Base-by-base conservation (phyloP, 768 basidiomycete genomes). In the Chalciporus piperatus region DNA sequence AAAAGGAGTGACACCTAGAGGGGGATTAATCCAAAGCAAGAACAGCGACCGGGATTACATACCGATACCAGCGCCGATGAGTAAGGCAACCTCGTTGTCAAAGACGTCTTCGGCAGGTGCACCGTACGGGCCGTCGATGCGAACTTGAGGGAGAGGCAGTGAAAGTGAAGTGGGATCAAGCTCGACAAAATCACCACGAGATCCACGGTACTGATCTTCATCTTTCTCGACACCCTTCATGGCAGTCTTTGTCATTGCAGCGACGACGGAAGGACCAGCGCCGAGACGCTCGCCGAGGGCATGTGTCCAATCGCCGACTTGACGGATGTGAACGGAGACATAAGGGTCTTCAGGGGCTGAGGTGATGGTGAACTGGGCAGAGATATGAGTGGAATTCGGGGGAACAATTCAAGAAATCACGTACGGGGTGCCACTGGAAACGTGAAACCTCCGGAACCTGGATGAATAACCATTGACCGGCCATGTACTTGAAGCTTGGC, bases 1-100 rank as follows among this genome's bases (percentile, higher is more conserved):
- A 62, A 96, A 98, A 1, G 94, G 94, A 12, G 95, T 96, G 39
- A 98, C 92, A 71, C 87, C 85, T 87, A 52, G 49, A n/a, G 37
- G 50, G 4, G 40, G 43, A 30, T 46, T 37, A 14, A 30, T 35
- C 28, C 11, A 17, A 33, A 38, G 16, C 13, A 30, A n/a, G 17
- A 25, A 41, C 3, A 28, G 14, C n/a, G 32, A 7, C 11, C 6
- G 28, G 4, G 11, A 33, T 35, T 4, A 20, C 80, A 56, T 56
- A 86, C 92, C 94, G 58, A 98, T 97, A 72, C 94, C 94, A 54
- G 91, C 92, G 56, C 92, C 93, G 56, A 98, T 80, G 49, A 98
- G 77, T n/a, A 98, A 77, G 37, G 92, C 93, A 43, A 94, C 91
- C 66, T 94, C 87, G 52, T 79, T 81, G 27, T 81, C 78, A 65